phyloP scores from a whole-genome alignment of 768 basidiomycete species.

The Cystobasidium tubakii region DNA sequence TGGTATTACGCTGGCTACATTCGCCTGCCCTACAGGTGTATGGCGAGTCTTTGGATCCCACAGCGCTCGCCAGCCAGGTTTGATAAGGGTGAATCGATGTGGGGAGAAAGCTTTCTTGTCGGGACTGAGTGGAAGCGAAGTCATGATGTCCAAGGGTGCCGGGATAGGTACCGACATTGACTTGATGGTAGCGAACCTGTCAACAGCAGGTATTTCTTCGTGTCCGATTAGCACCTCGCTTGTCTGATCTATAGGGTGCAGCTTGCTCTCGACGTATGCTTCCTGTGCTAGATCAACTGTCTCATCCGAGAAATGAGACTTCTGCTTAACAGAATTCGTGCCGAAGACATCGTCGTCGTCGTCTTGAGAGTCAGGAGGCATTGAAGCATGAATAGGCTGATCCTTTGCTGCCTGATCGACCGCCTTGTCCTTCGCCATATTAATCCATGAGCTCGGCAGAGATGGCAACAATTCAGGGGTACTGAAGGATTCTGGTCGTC shows the following conservation, averaged over 20 bases:
- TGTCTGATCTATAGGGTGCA: slow-evolving; percentile 56
- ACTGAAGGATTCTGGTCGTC: slow-evolving; percentile 27
- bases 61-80: slow-evolving; percentile 57
- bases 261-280: background rate
- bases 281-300: too few species aligned
- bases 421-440: background rate
- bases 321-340: too few species aligned
- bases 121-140: background rate
- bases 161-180: slow-evolving; percentile 16
- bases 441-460: slow-evolving; percentile 39
- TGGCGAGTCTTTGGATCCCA: slow-evolving; percentile 40
- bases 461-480: slow-evolving; percentile 9
- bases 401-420: background rate
- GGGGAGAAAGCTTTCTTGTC: slow-evolving; percentile 3
- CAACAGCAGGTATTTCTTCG: background rate
- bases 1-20: background rate
- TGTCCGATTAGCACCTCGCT: slow-evolving; percentile 54
- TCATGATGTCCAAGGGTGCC: background rate
- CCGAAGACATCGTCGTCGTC: background rate
- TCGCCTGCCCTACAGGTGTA: background rate
- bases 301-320: too few species aligned
- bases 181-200: slow-evolving; percentile 23
- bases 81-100: slow-evolving; percentile 80
- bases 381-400: background rate
- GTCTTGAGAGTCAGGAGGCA: background rate